Conservation (phyloP, 768 basidiomycete species). For the Amanita muscaria region DNA sequence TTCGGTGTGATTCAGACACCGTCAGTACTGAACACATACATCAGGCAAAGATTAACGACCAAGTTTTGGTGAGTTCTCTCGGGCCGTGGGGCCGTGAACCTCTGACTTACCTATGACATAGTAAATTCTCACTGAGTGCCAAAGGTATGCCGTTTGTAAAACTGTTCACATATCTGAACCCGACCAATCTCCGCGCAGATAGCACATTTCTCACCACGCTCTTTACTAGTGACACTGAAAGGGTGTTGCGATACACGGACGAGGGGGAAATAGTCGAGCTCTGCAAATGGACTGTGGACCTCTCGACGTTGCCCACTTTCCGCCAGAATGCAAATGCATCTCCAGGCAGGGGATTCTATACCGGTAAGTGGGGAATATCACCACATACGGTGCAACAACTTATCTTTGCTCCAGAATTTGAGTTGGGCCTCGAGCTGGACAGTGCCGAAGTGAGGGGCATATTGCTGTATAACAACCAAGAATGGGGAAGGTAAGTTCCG, state of each 20-base stretch:
- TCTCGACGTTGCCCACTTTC: slow-evolving; percentile 71
- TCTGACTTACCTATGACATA: slow-evolving; percentile 19
- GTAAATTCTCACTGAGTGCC: slow-evolving; percentile 67
- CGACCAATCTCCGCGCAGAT: no score
- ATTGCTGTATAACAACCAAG: slow-evolving; percentile 62
- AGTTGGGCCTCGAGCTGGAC: slow-evolving; percentile 76
- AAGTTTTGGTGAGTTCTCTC: slow-evolving; percentile 67
- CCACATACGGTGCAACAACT: no score
- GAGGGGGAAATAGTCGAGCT: slow-evolving; percentile 71
- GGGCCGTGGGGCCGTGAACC: slow-evolving; percentile 9
- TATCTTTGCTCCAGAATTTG: no score
- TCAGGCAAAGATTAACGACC: slow-evolving; percentile 71
- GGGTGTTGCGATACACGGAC: slow-evolving; percentile 75
- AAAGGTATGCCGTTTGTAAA: no score
- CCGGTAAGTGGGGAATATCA: slow-evolving; percentile 41
- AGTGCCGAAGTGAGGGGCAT: slow-evolving; percentile 83
- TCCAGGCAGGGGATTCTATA: slow-evolving; percentile 63
- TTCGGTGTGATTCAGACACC: slow-evolving; percentile 13
- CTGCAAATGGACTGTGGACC: slow-evolving; percentile 84
- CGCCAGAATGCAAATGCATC: slow-evolving; percentile 57
- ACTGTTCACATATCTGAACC: no score
- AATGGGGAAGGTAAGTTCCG: slow-evolving; percentile 66
- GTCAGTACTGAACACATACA: slow-evolving; percentile 13
- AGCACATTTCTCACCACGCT: slow-evolving; percentile 75
- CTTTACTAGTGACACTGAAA: slow-evolving; percentile 69